Conservation (phyloP, 495 filamentous ascomycete genomes). For the Haplographium delicatum region DNA sequence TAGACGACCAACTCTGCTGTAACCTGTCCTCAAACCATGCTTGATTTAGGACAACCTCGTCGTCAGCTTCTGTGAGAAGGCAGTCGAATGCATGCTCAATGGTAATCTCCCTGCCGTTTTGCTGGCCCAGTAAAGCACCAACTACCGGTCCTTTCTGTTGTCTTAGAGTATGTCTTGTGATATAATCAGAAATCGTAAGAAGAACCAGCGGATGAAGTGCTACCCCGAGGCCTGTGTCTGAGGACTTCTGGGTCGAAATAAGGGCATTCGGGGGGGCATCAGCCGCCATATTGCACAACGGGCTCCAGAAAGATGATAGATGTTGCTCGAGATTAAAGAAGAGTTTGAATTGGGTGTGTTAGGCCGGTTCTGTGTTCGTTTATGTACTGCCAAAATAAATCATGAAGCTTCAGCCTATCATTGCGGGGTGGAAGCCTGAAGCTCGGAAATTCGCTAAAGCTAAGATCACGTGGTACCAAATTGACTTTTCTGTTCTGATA, state of each 20-base stretch:
- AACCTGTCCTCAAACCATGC: slow-evolving; percentile 75
- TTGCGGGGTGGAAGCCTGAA: slow-evolving; percentile 1
- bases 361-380: no score
- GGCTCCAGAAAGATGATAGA: no score
- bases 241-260: slow-evolving; percentile 48
- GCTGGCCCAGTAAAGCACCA: slow-evolving; percentile 83
- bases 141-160: slow-evolving; percentile 69
- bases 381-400: no score
- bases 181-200: slow-evolving; percentile 94
- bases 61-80: slow-evolving; percentile 47
- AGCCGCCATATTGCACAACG: slow-evolving; percentile 20
- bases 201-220: slow-evolving; percentile 91
- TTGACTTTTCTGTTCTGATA: no score
- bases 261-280: slow-evolving; percentile 28
- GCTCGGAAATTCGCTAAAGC: no score
- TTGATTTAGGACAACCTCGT: slow-evolving; percentile 49
- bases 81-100: slow-evolving; percentile 92
- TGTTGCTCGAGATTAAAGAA: no score
- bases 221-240: slow-evolving; percentile 74
- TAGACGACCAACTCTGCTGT: slow-evolving; percentile 82
- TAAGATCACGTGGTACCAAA: no score
- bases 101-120: slow-evolving; percentile 83
- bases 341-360: no score
- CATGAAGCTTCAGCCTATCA: no score
- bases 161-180: slow-evolving; percentile 82